Conservation (phyloP, 805 yeast species). For the Yamadazyma laniorum region DNA sequence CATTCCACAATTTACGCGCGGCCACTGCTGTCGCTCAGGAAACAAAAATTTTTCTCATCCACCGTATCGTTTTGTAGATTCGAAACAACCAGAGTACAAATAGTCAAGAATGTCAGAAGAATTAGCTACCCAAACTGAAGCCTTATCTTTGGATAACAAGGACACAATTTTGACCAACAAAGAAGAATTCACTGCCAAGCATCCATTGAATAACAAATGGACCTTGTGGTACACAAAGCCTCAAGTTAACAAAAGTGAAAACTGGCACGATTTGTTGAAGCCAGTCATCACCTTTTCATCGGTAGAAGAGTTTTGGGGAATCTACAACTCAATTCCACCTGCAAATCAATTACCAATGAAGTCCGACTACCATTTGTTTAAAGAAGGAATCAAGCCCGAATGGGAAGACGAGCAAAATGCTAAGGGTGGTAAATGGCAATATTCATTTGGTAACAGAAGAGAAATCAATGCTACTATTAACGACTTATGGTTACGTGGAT, state of each 20-base stretch:
- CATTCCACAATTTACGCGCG: too few relatives aligned
- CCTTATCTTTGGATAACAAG: slow-evolving; percentile 37
- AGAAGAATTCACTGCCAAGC: slow-evolving; percentile 71
- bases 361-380: slow-evolving; percentile 93
- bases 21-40: too few relatives aligned
- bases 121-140: slow-evolving; percentile 43
- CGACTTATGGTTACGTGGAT: slow-evolving; percentile 87
- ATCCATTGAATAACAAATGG: slow-evolving; percentile 90
- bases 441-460: slow-evolving; percentile 65
- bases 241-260: slow-evolving; percentile 68
- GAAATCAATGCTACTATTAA: slow-evolving; percentile 63
- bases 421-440: slow-evolving; percentile 90
- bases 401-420: slow-evolving; percentile 93
- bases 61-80: slow-evolving; percentile 8
- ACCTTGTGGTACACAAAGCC: slow-evolving; percentile 98
- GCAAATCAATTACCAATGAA: slow-evolving; percentile 87
- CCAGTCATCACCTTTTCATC: slow-evolving; percentile 88
- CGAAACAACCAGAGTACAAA: not conserved
- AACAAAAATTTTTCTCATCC: slow-evolving; percentile 10
- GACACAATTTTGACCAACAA: slow-evolving; percentile 57
- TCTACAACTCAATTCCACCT: slow-evolving; percentile 87
- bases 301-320: slow-evolving; percentile 99
- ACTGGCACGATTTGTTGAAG: slow-evolving; percentile 90
- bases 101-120: slow-evolving; percentile 13
- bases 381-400: slow-evolving; percentile 93